These are phyloP conservation scores for Penicillium sclerotigenum DNA, from an alignment of 2,329 filamentous ascomycete genomes.

Conservation along the genomic window DNA sequence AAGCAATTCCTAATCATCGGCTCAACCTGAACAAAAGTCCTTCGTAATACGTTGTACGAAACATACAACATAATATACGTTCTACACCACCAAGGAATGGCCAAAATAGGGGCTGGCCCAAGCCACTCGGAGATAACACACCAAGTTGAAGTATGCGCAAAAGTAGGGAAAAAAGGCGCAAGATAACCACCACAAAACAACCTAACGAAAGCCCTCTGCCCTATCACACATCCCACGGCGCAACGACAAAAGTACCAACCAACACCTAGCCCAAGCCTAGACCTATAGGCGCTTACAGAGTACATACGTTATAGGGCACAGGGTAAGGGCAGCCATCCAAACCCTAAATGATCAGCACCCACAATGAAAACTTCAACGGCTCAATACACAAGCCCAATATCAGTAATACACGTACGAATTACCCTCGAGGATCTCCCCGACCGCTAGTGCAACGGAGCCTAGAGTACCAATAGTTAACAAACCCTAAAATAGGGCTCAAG, in stretches of 20 bases:
- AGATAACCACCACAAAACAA: not conserved
- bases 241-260: conserved; percentile 1
- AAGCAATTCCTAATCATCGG: not conserved
- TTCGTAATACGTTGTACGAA: not conserved
- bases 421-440: not conserved
- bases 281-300: not conserved
- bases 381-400: not conserved
- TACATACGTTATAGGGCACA: conserved; percentile 20
- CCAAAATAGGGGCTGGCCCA: not conserved
- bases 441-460: conserved; percentile 5
- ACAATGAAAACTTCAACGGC: conserved; percentile 4
- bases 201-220: not conserved
- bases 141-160: not conserved
- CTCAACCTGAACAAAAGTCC: not conserved
- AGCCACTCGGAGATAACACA: not conserved
- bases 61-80: no score
- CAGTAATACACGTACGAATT: not conserved
- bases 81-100: not conserved
- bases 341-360: conserved; percentile 24
- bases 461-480: not conserved
- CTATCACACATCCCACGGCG: not conserved
- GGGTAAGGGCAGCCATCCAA: conserved; percentile 23
- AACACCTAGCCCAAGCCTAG: not conserved
- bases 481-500: not conserved
- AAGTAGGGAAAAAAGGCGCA: not conserved